Base-by-base conservation (phyloP, 2,329 filamentous ascomycete genomes). In the Trichoderma cornu-damae region DNA sequence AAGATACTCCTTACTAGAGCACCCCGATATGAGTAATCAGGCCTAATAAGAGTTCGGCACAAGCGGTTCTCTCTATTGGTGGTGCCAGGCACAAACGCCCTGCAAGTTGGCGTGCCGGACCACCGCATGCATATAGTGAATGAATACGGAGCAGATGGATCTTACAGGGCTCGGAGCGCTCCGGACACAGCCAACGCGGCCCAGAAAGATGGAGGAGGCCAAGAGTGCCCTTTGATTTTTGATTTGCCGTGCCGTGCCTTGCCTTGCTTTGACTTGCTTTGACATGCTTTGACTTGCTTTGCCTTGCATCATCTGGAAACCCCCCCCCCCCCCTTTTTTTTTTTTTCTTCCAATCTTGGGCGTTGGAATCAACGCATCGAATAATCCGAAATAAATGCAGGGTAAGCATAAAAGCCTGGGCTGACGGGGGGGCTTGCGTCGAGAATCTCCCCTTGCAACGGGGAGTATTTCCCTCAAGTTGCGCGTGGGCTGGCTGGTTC, bases 391-490 rank as follows among this genome's bases (percentile, higher is more conserved):
- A 12, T 34, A n/a, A 28, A 32, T 52, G 35, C 32, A 55, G 52
- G 52, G 52, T 55, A 55, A 55, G 52, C 40, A 16, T 20, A n/a
- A n/a, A 55, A 55, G 52, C 40, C 24, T 20, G 20, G 22, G 51
- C 51, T 54, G 38, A 54, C 40, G 38, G 51, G n/a, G n/a, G n/a
- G n/a, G 51, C 49, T 52, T 52, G 37, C 20, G 26, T n/a, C 37
- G 24, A 40, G 49, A 38, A 52, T 52, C 37, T 43, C 6, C 9
- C n/a, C 16, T n/a, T 18, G 38, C 20, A 20, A n/a, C 30, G 18
- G 24, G 38, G 30, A 22, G 12, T 46, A 57, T 58, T 58, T 53
- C 55, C 47, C 47, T 53, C 55, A 53, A 57, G 48, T 44, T 46
- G 46, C 55, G 55, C 44, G 55, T 38, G 38, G 43, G 48, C 44